Percentiles rank a stretch among this genome's conserved stretches.
Conservation (phyloP, 1,139 yeast species). For the Geotrichum aggregatum region DNA sequence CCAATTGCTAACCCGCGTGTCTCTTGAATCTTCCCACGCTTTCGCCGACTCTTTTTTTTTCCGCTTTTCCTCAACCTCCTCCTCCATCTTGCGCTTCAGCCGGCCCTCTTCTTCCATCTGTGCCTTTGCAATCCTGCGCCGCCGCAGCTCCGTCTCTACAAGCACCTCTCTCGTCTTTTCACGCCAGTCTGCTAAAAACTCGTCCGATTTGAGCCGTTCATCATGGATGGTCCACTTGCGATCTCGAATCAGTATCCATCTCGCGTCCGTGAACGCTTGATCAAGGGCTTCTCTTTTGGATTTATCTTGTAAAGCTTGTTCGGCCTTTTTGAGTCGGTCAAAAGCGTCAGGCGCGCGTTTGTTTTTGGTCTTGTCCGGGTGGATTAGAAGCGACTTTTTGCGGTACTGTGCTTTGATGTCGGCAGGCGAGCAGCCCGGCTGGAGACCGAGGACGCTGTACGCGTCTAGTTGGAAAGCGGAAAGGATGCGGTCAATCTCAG, state of each 20-base stretch:
- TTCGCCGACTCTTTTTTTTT: conserved; percentile 44
- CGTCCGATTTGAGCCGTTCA: conserved; percentile 40
- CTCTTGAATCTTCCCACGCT: conserved; percentile 63
- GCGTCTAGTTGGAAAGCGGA: conserved; percentile 49
- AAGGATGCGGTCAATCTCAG: conserved; percentile 55
- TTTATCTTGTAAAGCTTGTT: conserved; percentile 37
- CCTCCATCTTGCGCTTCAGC: conserved; percentile 39
- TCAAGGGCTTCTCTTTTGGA: conserved; percentile 40
- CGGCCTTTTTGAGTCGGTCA: conserved; percentile 46
- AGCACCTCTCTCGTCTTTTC: conserved; percentile 43
- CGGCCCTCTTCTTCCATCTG: conserved; percentile 45
- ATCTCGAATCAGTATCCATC: conserved; percentile 44
- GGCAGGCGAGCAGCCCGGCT: conserved; percentile 45
- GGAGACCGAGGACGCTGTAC: conserved; percentile 53
- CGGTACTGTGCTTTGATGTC: conserved; percentile 50
- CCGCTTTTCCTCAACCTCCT: conserved; percentile 42
- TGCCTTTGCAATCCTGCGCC: conserved; percentile 40
- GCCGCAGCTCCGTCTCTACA: conserved; percentile 45
- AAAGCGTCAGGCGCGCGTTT: conserved; percentile 60
- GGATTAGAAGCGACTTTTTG: conserved; percentile 58
- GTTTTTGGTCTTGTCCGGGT: conserved; percentile 62
- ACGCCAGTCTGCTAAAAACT: conserved; percentile 43
- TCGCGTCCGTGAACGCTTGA: conserved; percentile 44
- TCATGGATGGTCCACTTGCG: conserved; percentile 44
- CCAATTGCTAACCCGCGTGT: conserved; percentile 59